These are phyloP conservation scores for Rhododendron molle DNA, from an alignment of 148 eudicot genomes.

Conservation along the genomic window DNA sequence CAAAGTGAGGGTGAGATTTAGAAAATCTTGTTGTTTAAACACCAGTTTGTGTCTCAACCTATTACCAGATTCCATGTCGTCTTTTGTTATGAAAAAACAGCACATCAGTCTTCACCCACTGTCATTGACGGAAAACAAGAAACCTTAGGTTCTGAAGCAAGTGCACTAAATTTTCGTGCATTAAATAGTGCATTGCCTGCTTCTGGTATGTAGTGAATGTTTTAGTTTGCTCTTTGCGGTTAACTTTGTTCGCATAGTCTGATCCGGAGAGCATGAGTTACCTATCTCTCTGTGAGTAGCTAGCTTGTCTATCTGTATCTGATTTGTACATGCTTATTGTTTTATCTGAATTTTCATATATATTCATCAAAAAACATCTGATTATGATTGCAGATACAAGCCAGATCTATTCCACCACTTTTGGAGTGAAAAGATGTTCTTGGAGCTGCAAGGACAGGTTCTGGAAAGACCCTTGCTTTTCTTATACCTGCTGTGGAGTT, in stretches of 20 bases:
- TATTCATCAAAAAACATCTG: background rate
- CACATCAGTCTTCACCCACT: background rate
- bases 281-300: too few species aligned
- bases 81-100: background rate
- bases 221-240: background rate
- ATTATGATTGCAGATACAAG: constrained; percentile 62
- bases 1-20: background rate
- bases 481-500: too few species aligned
- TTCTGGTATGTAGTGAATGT: background rate
- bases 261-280: background rate
- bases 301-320: background rate
- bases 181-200: background rate
- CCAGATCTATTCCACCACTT: constrained; percentile 80
- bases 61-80: background rate
- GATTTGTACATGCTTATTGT: background rate
- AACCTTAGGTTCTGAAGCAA: background rate
- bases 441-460: constrained; percentile 99
- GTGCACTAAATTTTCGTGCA: background rate
- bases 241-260: background rate
- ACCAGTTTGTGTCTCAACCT: background rate
- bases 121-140: background rate
- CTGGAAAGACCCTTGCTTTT: constrained; percentile 98
- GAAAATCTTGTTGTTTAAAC: background rate
- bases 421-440: constrained; percentile 88
- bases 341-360: background rate